phyloP scores from a whole-genome alignment of 345 rosid species.

The Brassica juncea region DNA sequence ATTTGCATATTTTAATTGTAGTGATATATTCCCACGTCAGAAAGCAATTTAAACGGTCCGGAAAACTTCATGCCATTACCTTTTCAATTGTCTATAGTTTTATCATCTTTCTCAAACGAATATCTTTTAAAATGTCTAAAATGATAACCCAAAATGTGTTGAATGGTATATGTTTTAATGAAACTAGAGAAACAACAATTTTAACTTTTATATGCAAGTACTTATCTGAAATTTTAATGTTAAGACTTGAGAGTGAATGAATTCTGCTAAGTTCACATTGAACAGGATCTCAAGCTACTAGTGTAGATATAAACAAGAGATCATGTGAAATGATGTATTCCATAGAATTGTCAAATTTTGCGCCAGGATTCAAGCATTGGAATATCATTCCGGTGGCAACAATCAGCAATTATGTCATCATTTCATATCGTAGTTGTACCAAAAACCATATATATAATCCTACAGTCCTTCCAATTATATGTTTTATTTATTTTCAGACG shows the following conservation, averaged over 20 bases:
- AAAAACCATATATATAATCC: not conserved
- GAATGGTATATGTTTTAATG: not conserved
- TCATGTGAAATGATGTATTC: not conserved
- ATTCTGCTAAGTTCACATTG: not conserved
- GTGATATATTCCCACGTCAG: conserved; percentile 26
- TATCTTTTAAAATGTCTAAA: not conserved
- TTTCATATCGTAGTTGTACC: not conserved
- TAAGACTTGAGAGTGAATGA: not conserved
- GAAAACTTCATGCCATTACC: not conserved
- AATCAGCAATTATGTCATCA: not conserved
- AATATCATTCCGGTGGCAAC: not conserved
- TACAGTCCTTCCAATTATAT: too few relatives aligned
- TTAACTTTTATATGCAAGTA: not conserved
- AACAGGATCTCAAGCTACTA: too few relatives aligned
- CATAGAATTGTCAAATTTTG: not conserved
- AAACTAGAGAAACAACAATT: not conserved
- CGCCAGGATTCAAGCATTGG: not conserved
- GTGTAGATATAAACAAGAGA: not conserved
- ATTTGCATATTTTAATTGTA: conserved; percentile 25
- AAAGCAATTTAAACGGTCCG: conserved; percentile 30
- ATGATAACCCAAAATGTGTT: too few relatives aligned
- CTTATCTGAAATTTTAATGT: not conserved
- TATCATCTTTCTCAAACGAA: not conserved
- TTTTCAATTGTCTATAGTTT: not conserved
- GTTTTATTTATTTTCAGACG: too few relatives aligned